Percentiles rank a stretch among this genome's conserved stretches.
Conservation (phyloP, 345 rosid genomes). For the Populus davidiana region DNA sequence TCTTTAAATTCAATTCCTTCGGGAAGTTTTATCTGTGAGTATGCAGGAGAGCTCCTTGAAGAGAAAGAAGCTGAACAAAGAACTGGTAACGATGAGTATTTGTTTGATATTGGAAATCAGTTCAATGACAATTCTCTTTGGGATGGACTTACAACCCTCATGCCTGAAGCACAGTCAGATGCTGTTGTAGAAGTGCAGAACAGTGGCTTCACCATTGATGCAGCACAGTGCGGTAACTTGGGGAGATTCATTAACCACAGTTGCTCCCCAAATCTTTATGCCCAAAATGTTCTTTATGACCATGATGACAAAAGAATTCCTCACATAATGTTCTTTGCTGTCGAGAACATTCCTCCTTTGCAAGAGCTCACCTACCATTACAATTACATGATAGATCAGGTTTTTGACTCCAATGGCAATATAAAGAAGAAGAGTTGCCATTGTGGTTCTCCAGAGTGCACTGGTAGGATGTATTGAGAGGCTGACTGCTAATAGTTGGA, state of each 20-base stretch:
- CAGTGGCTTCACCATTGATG: constrained; percentile 76
- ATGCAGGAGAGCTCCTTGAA: constrained; percentile 73
- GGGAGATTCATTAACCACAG: constrained; percentile 93
- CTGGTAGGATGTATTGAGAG: constrained; percentile 74
- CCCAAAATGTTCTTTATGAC: constrained; percentile 81
- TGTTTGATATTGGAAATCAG: constrained; percentile 65
- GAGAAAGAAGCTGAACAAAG: constrained; percentile 69
- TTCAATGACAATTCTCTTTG: constrained; percentile 41
- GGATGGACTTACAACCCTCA: constrained; percentile 42
- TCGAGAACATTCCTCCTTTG: constrained; percentile 82
- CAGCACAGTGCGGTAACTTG: constrained; percentile 58
- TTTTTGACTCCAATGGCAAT: constrained; percentile 60
- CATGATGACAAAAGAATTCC: constrained; percentile 70
- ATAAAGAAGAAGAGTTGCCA: constrained; percentile 64
- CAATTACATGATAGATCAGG: constrained; percentile 63
- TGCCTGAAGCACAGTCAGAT: constrained; percentile 41
- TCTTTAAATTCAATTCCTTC: constrained; percentile 68
- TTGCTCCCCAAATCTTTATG: constrained; percentile 88
- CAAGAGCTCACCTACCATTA: constrained; percentile 83
- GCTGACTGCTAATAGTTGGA: neutral
- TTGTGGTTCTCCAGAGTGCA: constrained; percentile 77
- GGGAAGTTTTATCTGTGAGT: constrained; percentile 87
- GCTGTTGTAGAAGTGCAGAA: constrained; percentile 34
- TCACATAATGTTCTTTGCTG: constrained; percentile 84
- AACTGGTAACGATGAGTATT: constrained; percentile 70